Base-by-base conservation (phyloP, 495 filamentous ascomycete species). In the Talaromyces liani region DNA sequence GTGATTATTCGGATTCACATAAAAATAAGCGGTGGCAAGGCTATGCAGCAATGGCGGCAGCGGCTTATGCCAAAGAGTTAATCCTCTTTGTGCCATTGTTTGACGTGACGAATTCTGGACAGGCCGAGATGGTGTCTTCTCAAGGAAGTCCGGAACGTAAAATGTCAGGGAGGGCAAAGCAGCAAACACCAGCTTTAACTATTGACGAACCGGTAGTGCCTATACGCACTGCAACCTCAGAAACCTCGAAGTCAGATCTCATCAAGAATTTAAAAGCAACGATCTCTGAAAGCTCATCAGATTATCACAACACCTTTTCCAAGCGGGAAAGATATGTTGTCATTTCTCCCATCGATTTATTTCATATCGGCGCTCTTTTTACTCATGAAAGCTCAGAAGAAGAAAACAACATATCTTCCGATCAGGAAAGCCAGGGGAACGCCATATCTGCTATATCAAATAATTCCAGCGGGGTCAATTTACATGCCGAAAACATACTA, bases 1-100 rank as follows among this genome's bases (percentile, higher is more conserved):
- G 70, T 64, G 77, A 80, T 65, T 80, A 79, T 63, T 65, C 73
- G 4, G 77, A 80, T 62, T 70, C 71, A 8, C 77, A 79, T 49
- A 79, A 75, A 64, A 74, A 75, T 62, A 65, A 72, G 16, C 39
- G 65, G 39, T 80, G 73, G 77, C 76, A 80, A 53, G 49, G 49
- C 49, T 53, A 51, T 22, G 47, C 47, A 53, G 18, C 49, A 3
- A 53, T 53, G 18, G 22, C 22, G 7, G 24, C n/a, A 25, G 47
- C 49, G 1, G 20, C 49, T 20, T 53, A 53, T 24, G 6, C 22
- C 49, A 53, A 53, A 24, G 49, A 53, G 18, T 53, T 53, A 6
- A 53, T 53, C 7, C 18, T 53, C 4, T 53, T 53, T 10, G 2
- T 53, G n/a, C 18, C 49, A 9, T 24, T 20, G 18, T 12, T 4